These are phyloP conservation scores for Diaporthe nobilis DNA, from an alignment of 2,329 filamentous ascomycete genomes.

Conservation along the genomic window DNA sequence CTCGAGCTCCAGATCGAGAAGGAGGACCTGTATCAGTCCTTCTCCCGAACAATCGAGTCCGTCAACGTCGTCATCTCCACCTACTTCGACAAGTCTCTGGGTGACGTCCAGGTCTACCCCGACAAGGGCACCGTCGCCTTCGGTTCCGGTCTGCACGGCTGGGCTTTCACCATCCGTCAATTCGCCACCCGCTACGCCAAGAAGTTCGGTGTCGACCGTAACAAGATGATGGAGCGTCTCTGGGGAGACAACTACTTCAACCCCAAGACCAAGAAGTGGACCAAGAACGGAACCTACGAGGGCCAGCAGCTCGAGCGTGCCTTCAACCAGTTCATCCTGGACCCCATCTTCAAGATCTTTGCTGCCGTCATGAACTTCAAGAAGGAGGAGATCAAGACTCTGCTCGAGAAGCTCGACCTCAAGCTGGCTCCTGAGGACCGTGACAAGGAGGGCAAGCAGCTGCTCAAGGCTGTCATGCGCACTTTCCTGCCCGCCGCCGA, in stretches of 20 bases:
- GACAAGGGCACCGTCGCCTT: constrained; percentile 98
- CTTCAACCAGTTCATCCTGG: constrained; percentile 99
- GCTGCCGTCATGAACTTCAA: constrained; percentile 97
- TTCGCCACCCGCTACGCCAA: constrained; percentile 97
- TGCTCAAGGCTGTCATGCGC: constrained; percentile 98
- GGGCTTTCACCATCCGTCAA: constrained; percentile 99
- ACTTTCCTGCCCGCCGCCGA: constrained; percentile 99
- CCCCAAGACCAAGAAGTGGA: constrained; percentile 99
- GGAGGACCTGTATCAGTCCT: constrained; percentile 99
- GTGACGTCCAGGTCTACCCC: constrained; percentile 99
- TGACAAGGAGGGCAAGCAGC: constrained; percentile 95
- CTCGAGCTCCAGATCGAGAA: constrained; percentile 98
- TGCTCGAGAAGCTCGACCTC: constrained; percentile 94
- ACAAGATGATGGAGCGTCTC: constrained; percentile 99
- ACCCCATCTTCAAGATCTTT: constrained; percentile 99
- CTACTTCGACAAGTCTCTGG: constrained; percentile 96
- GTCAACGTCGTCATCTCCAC: constrained; percentile 99
- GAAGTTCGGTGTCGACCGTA: constrained; percentile 99
- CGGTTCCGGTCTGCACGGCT: constrained; percentile 99
- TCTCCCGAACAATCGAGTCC: constrained; percentile 99
- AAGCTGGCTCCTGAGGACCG: constrained; percentile 90
- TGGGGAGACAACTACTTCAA: constrained; percentile 99
- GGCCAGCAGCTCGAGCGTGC: constrained; percentile 95
- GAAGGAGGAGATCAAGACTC: constrained; percentile 87
- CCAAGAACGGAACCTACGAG: constrained; percentile 85